These are phyloP conservation scores for Monilinia fructicola DNA, from an alignment of 2,329 filamentous ascomycete genomes.

Conservation along the genomic window DNA sequence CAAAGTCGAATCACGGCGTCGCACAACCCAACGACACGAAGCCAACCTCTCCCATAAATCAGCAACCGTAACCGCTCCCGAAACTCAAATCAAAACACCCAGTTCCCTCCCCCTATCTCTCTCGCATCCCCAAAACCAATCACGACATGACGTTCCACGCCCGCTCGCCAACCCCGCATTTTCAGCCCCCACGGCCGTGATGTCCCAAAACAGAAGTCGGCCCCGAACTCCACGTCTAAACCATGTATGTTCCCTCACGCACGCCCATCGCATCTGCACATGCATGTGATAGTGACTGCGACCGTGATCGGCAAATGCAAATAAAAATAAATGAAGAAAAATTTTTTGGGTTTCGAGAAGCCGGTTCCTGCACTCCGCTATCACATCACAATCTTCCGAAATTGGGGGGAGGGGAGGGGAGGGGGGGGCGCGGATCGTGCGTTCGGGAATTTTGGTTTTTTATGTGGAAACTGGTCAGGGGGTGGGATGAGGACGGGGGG, in stretches of 20 bases:
- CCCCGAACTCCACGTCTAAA: conserved; percentile 15
- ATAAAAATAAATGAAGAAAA: background rate
- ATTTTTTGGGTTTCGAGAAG: background rate
- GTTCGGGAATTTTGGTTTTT: conserved; percentile 6
- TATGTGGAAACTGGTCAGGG: conserved; percentile 8
- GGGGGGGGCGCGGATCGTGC: background rate
- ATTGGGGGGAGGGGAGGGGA: background rate
- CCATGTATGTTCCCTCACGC: conserved; percentile 7
- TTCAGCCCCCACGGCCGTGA: conserved; percentile 8
- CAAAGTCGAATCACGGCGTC: background rate
- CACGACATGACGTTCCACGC: background rate
- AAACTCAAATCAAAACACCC: too few species aligned
- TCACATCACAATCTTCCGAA: conserved; percentile 2
- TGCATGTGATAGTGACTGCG: conserved; percentile 19
- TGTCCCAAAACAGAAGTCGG: conserved; percentile 1
- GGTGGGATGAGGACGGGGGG: background rate
- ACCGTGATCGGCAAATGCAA: conserved; percentile 16
- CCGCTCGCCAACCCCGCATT: conserved; percentile 3
- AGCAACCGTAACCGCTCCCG: background rate
- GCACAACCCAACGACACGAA: background rate
- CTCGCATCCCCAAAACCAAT: background rate
- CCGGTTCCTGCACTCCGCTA: conserved; percentile 14
- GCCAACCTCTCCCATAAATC: background rate
- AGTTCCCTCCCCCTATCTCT: background rate
- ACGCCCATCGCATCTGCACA: conserved; percentile 15